These are phyloP conservation scores for Gracilariopsis chorda DNA, from an alignment of 23 red algal species.

Conservation along the genomic window DNA sequence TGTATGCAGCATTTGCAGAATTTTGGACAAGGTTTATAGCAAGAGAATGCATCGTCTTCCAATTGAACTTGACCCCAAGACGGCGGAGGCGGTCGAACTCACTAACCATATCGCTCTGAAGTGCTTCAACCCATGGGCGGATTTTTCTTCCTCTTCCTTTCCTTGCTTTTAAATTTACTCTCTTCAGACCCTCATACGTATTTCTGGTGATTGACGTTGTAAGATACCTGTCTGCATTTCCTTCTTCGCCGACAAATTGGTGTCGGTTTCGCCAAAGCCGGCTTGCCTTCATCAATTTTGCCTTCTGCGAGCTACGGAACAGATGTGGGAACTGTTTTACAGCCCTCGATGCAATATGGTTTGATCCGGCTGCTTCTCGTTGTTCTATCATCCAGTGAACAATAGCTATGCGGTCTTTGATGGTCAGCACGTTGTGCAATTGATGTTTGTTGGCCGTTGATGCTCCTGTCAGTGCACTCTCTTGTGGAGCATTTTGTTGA, in stretches of 20 bases:
- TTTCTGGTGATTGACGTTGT: background rate
- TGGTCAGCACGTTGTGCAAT: too few relatives aligned
- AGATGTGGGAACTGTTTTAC: background rate
- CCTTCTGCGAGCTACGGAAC: background rate
- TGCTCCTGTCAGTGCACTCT: too few relatives aligned
- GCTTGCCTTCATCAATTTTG: background rate
- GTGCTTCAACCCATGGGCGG: background rate
- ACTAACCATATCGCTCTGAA: background rate
- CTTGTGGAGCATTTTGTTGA: too few relatives aligned
- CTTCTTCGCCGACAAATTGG: background rate
- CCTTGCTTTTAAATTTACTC: slow-evolving; percentile 12
- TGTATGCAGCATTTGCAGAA: background rate
- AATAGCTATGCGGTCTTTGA: too few relatives aligned
- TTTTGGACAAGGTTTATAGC: background rate
- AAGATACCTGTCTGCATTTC: background rate
- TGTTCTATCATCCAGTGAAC: background rate
- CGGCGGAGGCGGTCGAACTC: slow-evolving; percentile 19
- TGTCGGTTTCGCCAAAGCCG: background rate
- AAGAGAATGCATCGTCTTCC: background rate
- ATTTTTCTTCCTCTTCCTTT: background rate
- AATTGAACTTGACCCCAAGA: slow-evolving; percentile 17
- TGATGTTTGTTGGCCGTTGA: too few relatives aligned
- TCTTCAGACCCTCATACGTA: background rate
- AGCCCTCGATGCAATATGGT: background rate
- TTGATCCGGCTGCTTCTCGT: background rate